Base-by-base conservation (phyloP, 179 eudicot genomes). In the Actinidia polygama region DNA sequence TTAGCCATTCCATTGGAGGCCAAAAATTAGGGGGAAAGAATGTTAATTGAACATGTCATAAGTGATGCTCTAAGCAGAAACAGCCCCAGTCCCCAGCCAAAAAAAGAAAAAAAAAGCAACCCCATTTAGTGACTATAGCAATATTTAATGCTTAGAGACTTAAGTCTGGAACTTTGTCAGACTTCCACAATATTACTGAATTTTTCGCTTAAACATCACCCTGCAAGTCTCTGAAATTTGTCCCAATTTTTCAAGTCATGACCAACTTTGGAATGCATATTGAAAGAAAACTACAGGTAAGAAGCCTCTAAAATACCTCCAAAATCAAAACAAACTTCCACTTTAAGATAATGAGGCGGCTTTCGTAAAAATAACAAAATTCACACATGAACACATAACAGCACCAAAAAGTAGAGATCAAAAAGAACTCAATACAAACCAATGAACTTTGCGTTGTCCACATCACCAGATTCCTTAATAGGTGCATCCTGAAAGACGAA, bases 391-490 rank as follows among this genome's bases (percentile, higher is more conserved):
- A 49, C 10, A 24, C 46, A 80, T 47, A 47, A 79, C 26, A 75
- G 72, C 57, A 50, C 44, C 36, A 46, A 62, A 63, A 0, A 46
- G 16, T 9, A 5, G 15, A 16, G 23, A 19, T 3, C 9, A 47
- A 36, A 40, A 62, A 58, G 67, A 59, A 30, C 73, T 68, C 70
- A 68, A 75, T 50, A 63, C 50, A 50, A 79, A 94, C 99, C 97
- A 91, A 87, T 86, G 85, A 89, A 96, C 87, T 96, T 96, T 40
- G 86, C 86, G 87, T 91, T 93, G 88, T 94, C 95, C 88, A 96
- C 97, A 86, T 94, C 98, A 82, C 99, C 99, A 85, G 91, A 91
- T 90, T 96, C 99, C 71, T 83, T 87, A 57, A 96, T 94, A 73
- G 99, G 99, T 81, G 99, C 98, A 90, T 96, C 99, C 99, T 96